These are phyloP conservation scores for Fraxinus cuspidata DNA, from an alignment of 257 asterid species.

Conservation along the genomic window DNA sequence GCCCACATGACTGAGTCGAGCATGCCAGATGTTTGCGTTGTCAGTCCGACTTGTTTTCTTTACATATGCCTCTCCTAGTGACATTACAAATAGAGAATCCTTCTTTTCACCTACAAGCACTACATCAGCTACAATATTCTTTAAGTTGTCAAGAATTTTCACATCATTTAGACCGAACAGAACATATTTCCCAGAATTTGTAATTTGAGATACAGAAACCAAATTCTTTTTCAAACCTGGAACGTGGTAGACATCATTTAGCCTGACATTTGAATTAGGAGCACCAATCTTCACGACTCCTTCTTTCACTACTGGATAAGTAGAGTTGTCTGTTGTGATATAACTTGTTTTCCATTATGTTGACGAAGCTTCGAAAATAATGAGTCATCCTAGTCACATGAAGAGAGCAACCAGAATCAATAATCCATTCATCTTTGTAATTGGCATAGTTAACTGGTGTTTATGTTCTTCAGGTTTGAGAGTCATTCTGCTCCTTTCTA, in stretches of 20 bases:
- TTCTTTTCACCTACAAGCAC: slow-evolving; percentile 6
- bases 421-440: slow-evolving; percentile 4
- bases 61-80: slow-evolving; percentile 16
- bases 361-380: neutral
- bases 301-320: slow-evolving; percentile 5
- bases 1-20: slow-evolving; percentile 16
- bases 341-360: neutral
- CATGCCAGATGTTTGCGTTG: slow-evolving; percentile 25
- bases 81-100: slow-evolving; percentile 16
- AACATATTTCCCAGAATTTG: slow-evolving; percentile 21
- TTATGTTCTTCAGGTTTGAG: no score
- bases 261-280: neutral
- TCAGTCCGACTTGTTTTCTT: slow-evolving; percentile 21
- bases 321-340: slow-evolving; percentile 3
- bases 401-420: slow-evolving; percentile 14
- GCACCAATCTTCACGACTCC: slow-evolving; percentile 7
- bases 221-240: slow-evolving; percentile 21
- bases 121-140: slow-evolving; percentile 2
- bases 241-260: slow-evolving; percentile 24
- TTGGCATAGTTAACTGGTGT: neutral
- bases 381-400: neutral
- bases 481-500: neutral
- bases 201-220: slow-evolving; percentile 28
- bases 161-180: slow-evolving; percentile 28
- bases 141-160: slow-evolving; percentile 20